phyloP scores from a whole-genome alignment of 2,329 filamentous ascomycete genomes.

The Scorias spongiosa region DNA sequence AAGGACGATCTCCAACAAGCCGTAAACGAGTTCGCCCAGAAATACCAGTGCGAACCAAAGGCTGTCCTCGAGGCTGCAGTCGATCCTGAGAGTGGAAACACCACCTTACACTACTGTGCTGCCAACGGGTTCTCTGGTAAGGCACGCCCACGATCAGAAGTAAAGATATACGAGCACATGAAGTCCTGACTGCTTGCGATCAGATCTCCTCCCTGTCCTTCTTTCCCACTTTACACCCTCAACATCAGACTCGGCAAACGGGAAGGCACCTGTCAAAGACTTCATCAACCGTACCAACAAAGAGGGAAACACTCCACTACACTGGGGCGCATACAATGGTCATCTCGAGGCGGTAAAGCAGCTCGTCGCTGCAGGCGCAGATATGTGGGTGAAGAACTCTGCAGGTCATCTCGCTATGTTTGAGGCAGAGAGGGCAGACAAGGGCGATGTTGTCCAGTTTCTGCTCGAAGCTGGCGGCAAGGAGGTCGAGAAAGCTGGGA shows the following conservation, averaged over 20 bases:
- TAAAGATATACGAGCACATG: background rate
- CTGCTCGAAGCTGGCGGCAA: constrained; percentile 32
- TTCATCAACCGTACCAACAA: constrained; percentile 58
- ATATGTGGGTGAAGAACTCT: constrained; percentile 63
- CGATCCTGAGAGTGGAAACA: constrained; percentile 64
- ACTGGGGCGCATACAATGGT: constrained; percentile 87
- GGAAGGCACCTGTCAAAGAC: constrained; percentile 1
- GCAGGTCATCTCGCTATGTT: constrained; percentile 55
- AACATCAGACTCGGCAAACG: constrained; percentile 7
- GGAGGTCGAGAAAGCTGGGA: constrained; percentile 18
- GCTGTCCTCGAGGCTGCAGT: constrained; percentile 54
- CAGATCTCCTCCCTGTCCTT: constrained; percentile 9
- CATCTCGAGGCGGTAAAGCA: constrained; percentile 67
- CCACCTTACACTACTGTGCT: constrained; percentile 74
- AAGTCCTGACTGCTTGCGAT: background rate
- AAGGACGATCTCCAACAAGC: constrained; percentile 47
- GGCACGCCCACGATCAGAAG: background rate
- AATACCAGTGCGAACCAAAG: constrained; percentile 44
- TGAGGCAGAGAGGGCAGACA: constrained; percentile 35
- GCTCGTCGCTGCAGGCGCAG: constrained; percentile 61
- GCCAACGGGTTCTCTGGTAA: constrained; percentile 74
- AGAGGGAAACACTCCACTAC: constrained; percentile 77
- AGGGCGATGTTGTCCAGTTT: constrained; percentile 33
- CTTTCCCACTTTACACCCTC: constrained; percentile 26
- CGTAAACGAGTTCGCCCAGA: constrained; percentile 45